These are phyloP conservation scores for Castanospermum australe DNA, from an alignment of 306 rosid species.

Conservation along the genomic window DNA sequence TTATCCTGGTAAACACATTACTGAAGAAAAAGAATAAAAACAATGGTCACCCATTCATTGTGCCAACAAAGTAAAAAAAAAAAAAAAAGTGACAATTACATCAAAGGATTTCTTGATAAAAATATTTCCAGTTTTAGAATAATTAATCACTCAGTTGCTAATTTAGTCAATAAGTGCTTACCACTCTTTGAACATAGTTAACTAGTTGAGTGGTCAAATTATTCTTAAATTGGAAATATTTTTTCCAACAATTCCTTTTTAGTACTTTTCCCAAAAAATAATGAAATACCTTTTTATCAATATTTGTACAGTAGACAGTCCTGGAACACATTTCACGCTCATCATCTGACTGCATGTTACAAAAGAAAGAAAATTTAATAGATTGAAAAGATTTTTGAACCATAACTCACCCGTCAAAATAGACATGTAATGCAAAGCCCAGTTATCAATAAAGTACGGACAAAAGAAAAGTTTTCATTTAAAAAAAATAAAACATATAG, in stretches of 20 bases:
- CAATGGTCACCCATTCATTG: background rate
- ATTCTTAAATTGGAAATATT: background rate
- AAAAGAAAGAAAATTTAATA: constrained; percentile 21
- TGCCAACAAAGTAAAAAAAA: background rate
- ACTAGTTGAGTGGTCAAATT: background rate
- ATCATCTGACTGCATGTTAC: constrained; percentile 76
- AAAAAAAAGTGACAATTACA: background rate
- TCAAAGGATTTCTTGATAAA: background rate
- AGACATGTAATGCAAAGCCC: background rate
- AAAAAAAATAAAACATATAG: background rate
- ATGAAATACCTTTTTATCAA: constrained; percentile 76
- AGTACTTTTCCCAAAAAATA: background rate
- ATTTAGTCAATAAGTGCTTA: background rate
- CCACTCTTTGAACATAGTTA: background rate
- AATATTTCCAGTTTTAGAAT: background rate
- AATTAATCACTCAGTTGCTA: background rate
- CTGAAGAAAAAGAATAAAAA: background rate
- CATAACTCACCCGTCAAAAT: background rate
- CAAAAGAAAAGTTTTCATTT: background rate
- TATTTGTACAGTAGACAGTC: constrained; percentile 96
- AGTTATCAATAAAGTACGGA: background rate
- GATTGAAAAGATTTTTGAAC: background rate
- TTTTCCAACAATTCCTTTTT: background rate
- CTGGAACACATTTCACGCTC: constrained; percentile 97
- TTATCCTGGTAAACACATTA: background rate